Evolutionary conservation across 2,329 filamentous ascomycete genomes (phyloP).

Genomic region (Trichoderma hamatum): DNA sequence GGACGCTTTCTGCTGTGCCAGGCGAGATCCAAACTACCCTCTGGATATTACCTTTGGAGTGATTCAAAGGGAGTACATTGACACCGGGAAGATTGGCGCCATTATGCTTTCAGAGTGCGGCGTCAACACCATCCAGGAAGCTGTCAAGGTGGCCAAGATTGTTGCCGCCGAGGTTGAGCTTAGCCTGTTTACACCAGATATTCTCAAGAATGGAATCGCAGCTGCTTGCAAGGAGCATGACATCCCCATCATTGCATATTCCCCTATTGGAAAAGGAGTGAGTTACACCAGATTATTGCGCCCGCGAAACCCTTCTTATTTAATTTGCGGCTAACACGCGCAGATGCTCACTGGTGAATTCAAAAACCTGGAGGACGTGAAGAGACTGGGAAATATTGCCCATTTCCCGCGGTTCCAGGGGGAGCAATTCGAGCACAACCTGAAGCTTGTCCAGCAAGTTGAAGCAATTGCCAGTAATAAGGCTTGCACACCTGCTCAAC

Average conservation of each 20-base stretch:
- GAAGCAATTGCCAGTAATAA: conserved; percentile 62
- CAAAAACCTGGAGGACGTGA: conserved; percentile 33
- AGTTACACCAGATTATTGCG: conserved; percentile 27
- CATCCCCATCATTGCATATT: conserved; percentile 74
- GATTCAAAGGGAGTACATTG: conserved; percentile 54
- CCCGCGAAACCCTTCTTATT: conserved; percentile 15
- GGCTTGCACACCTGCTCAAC: conserved; percentile 62
- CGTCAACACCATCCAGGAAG: conserved; percentile 53
- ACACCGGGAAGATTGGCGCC: conserved; percentile 55
- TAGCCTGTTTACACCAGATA: conserved; percentile 53
- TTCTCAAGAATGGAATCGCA: conserved; percentile 56
- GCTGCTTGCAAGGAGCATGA: conserved; percentile 61
- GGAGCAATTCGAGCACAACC: conserved; percentile 65
- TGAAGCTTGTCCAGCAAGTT: conserved; percentile 62
- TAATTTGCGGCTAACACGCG: conserved; percentile 12
- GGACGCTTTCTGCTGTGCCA: conserved; percentile 62
- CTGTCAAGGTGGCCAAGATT: conserved; percentile 48
- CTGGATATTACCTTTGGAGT: conserved; percentile 49
- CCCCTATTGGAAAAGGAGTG: conserved; percentile 34
- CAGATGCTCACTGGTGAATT: conserved; percentile 39
- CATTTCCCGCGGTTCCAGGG: conserved; percentile 61
- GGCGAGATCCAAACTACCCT: conserved; percentile 55
- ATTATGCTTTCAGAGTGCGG: conserved; percentile 56
- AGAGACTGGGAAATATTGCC: conserved; percentile 31
- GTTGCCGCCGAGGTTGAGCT: conserved; percentile 59